Evolutionary conservation across 768 basidiomycete species (phyloP).

Genomic region (Leccinum subgranulosum): DNA sequence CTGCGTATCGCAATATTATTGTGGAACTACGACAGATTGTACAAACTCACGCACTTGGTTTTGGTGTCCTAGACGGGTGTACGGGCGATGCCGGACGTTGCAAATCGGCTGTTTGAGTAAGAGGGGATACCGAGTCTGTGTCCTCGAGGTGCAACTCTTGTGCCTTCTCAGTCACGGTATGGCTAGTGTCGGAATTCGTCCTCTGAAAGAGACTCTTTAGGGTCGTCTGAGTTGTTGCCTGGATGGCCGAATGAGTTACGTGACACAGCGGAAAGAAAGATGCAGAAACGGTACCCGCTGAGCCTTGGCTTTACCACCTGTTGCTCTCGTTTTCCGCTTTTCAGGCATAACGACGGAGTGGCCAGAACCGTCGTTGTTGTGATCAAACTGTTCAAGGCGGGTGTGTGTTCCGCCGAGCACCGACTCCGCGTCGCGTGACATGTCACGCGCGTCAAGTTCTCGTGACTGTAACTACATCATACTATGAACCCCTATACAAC

Average conservation of each 20-base stretch:
- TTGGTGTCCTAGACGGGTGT: background rate
- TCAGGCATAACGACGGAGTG: conserved; percentile 16
- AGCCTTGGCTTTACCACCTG: conserved; percentile 5
- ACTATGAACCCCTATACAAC: no score
- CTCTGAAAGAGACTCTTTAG: conserved; percentile 26
- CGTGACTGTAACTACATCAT: conserved; percentile 1
- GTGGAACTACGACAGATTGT: background rate
- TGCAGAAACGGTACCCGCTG: conserved; percentile 17
- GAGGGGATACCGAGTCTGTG: background rate
- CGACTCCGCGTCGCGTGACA: conserved; percentile 25
- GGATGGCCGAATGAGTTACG: conserved; percentile 6
- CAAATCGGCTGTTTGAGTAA: background rate
- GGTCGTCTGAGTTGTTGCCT: conserved; percentile 26
- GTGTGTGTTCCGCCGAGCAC: background rate
- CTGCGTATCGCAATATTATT: conserved; percentile 11
- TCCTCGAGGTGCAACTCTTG: conserved; percentile 1
- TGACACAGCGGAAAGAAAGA: background rate
- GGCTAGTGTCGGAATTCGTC: background rate
- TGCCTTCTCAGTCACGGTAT: background rate
- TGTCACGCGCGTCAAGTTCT: conserved; percentile 11
- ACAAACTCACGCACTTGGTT: conserved; percentile 21
- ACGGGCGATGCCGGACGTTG: background rate
- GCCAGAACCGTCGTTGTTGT: background rate
- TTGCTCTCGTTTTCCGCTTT: conserved; percentile 21
- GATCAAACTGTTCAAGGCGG: background rate